A percentile compares a stretch with the other conserved stretches of the same genome.
Conservation (phyloP, 306 rosid genomes). For the Prunus salicina region DNA sequence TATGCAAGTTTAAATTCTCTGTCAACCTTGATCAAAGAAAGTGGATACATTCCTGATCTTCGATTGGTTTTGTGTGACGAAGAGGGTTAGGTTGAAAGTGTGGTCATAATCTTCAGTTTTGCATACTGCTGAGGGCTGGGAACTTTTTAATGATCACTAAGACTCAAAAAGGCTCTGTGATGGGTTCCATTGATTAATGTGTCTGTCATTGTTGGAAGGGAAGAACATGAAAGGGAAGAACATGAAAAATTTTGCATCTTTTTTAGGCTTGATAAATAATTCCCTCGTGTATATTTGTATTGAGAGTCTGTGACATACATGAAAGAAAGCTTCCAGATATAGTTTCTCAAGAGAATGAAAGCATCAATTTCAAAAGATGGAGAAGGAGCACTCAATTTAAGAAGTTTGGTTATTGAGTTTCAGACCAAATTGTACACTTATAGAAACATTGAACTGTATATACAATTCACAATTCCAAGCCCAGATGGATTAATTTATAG, state of each 20-base stretch:
- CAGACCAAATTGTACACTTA: background rate
- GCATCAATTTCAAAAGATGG: background rate
- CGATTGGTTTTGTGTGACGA: constrained; percentile 19
- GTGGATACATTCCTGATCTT: constrained; percentile 25
- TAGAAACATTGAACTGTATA: too few relatives aligned
- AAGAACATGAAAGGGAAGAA: background rate
- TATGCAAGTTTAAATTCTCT: constrained; percentile 37
- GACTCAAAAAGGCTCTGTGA: too few relatives aligned
- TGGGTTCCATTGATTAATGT: too few relatives aligned
- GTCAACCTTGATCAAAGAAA: constrained; percentile 29
- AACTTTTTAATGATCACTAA: too few relatives aligned
- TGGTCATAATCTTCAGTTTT: too few relatives aligned
- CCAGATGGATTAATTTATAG: background rate
- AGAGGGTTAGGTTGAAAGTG: constrained; percentile 13
- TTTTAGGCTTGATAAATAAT: too few relatives aligned
- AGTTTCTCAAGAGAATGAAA: background rate
- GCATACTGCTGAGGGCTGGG: too few relatives aligned
- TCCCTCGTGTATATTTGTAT: background rate
- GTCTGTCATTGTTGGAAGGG: background rate
- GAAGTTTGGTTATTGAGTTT: background rate
- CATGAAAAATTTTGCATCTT: background rate
- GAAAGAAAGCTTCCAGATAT: background rate
- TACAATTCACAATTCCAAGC: too few relatives aligned
- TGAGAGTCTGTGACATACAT: background rate
- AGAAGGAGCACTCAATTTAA: background rate